Evolutionary conservation across 208 protist species (phyloP), one percentile per base, ranked within the genome.

Genomic region (Trypanosoma theileri): DNA sequence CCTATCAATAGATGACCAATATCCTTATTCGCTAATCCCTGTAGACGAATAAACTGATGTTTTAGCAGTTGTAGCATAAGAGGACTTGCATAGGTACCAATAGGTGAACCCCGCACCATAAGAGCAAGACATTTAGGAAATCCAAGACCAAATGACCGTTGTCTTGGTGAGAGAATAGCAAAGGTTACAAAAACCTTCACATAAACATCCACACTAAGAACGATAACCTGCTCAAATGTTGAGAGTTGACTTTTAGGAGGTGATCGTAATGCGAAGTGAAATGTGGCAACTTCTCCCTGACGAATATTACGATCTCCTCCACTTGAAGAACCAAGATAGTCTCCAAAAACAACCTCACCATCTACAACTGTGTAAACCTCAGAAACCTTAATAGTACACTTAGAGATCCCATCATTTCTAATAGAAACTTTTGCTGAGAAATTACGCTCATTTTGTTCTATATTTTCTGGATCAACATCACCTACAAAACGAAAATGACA

Each of bases 21-120:
- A 31, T 73, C 66, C 17, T 80, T 53, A 59, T 75, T 88, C 12
- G 79, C 79, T 58, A 91, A 72, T 24, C 89, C 89, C 41, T 88
- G 75, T 65, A 91, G 82, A 19, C 71, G 77, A 44, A 95, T 80
- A 55, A 95, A 79, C 57, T 84, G 84, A 64, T 92, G 85, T 68
- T 92, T 92, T 40, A 95, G 71, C 35, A 92, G 50, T 76, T 95
- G 89, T 66, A 95, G 75, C 79, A 92, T 79, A 46, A 95, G 54
- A 50, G 89, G 89, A 19, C 83, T 84, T 40, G 44, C 68, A 77
- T 95, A 95, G 21, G 72, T 69, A 21, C 89, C 89, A 3, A 95
- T 73, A 9, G 83, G 85, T 14, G 89, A 95, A 66, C 84, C 69
- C 56, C 70, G 59, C 67, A 95, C 86, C 1, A 56, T 66, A 53